Conservation (phyloP, 2,329 filamentous ascomycete genomes). For the Talaromyces funiculosus region DNA sequence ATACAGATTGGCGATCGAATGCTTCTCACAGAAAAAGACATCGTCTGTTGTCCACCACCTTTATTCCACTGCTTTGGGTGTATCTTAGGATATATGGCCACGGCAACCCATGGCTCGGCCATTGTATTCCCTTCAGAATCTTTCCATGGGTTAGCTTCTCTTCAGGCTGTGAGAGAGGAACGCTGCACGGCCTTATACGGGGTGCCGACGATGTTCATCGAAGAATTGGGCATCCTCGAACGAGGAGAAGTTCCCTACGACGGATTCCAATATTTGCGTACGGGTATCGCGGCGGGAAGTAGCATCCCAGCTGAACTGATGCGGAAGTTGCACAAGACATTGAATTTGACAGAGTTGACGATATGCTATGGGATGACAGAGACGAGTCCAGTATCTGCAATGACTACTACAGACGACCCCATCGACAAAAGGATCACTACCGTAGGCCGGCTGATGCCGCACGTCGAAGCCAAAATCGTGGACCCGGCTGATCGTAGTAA, state of each 20-base stretch:
- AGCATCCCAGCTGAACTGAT: conserved; percentile 76
- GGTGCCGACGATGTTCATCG: conserved; percentile 91
- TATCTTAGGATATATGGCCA: conserved; percentile 93
- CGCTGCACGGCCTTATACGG: conserved; percentile 70
- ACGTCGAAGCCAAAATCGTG: conserved; percentile 75
- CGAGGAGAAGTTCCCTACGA: conserved; percentile 41
- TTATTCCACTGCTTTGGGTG: conserved; percentile 73
- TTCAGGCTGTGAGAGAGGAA: conserved; percentile 60
- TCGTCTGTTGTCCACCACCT: conserved; percentile 59
- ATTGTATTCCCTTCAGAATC: conserved; percentile 83
- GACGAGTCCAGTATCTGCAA: conserved; percentile 64
- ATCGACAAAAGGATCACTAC: conserved; percentile 65
- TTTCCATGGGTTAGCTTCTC: conserved; percentile 71
- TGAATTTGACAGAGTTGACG: conserved; percentile 76
- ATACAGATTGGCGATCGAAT: conserved; percentile 77
- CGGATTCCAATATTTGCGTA: conserved; percentile 64
- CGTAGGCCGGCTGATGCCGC: conserved; percentile 77
- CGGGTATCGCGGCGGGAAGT: conserved; percentile 86
- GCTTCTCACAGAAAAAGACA: conserved; percentile 67
- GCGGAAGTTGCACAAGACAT: conserved; percentile 56
- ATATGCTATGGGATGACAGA: conserved; percentile 98
- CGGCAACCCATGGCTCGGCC: conserved; percentile 70
- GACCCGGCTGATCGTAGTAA: conserved; percentile 55
- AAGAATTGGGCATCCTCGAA: conserved; percentile 72
- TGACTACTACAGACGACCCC: conserved; percentile 75